Evolutionary conservation across 352 stramenopile species (phyloP), one percentile per base, ranked within the genome.

Genomic region (Pythium scleroteichum): DNA sequence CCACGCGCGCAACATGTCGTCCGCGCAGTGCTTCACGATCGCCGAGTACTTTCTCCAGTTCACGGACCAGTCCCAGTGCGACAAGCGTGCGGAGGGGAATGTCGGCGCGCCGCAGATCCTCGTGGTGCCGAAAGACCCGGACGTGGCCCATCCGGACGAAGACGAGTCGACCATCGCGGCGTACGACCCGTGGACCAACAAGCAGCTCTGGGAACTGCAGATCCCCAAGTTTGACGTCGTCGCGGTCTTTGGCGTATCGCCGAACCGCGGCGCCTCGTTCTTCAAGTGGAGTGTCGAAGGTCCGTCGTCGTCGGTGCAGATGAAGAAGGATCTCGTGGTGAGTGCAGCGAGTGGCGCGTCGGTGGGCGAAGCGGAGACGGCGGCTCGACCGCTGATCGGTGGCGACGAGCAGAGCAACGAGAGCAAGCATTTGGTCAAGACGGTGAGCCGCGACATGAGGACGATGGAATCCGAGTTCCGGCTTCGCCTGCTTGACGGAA

Each of bases 1-100:
- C 14, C 72, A 91, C 51, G 65, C 75, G 9, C 67, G 69, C 12
- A 90, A 94, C 59, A 59, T 73, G 46, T 89, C 75, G 12, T 71
- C 69, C 10, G 72, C 82, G 45, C 71, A 79, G 17, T 94, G 85
- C 53, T 88, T 94, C 53, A 88, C 78, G 53, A 88, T 94, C 45
- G 86, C 82, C 1, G 85, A 94, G 66, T 94, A 87, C 55, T 94
- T 94, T 56, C 39, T 94, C 23, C 79, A 94, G 62, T 88, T 94
- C 52, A 72, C 78, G 0, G 66, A 78, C 17, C 46, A 54, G 12
- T 55, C 62, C 39, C 71, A 72, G 41, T 94, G 85, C 8, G 47
- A 45, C 40, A 51, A 55, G 41, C 4, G 40, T 17, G 23, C n/a
- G 1, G 32, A 55, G 13, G 22, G 27, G 1, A 50, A 29, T 7